A percentile compares a stretch with the other conserved stretches of the same genome.
Evolutionary conservation across 805 yeast species (phyloP).

Genomic region (Limtongozyma cylindracea): DNA sequence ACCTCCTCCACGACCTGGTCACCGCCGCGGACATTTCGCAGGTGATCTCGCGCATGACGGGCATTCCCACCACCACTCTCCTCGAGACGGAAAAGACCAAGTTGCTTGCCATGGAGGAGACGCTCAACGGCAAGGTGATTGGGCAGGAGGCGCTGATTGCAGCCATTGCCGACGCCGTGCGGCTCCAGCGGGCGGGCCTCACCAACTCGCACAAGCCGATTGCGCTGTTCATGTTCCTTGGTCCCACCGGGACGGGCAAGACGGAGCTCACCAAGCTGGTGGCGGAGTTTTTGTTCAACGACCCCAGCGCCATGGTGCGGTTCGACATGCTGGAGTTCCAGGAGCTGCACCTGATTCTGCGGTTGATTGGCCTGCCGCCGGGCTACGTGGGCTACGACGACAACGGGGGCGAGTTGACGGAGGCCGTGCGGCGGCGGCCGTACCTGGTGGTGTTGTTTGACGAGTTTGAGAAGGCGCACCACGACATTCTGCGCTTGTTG

Average conservation of each 20-base stretch:
- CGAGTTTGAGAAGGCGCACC: conserved; percentile 93
- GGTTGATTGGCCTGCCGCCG: conserved; percentile 94
- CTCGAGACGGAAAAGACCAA: conserved; percentile 91
- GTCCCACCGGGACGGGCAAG: conserved; percentile 98
- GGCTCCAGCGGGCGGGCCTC: conserved; percentile 89
- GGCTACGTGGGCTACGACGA: conserved; percentile 94
- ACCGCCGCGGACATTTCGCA: conserved; percentile 84
- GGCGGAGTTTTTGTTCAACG: conserved; percentile 81
- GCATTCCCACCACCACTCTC: conserved; percentile 77
- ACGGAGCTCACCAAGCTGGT: conserved; percentile 85
- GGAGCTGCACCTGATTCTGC: conserved; percentile 75
- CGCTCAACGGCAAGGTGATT: conserved; percentile 53
- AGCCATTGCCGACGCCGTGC: conserved; percentile 80
- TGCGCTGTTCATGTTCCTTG: conserved; percentile 88
- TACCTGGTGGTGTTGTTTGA: conserved; percentile 83
- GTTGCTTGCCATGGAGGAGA: conserved; percentile 64
- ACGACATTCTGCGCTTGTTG: conserved; percentile 76
- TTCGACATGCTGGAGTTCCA: conserved; percentile 98
- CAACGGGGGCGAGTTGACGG: conserved; percentile 90
- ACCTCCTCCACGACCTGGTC: conserved; percentile 68
- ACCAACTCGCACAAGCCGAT: conserved; percentile 89
- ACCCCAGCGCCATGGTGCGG: conserved; percentile 64
- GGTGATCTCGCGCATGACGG: conserved; percentile 86
- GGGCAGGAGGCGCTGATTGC: conserved; percentile 92
- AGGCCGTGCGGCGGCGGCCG: conserved; percentile 87